A percentile compares a stretch with the other conserved stretches of the same genome.
phyloP scores from a whole-genome alignment of 2,329 filamentous ascomycete genomes.

The Fusarium sp. region DNA sequence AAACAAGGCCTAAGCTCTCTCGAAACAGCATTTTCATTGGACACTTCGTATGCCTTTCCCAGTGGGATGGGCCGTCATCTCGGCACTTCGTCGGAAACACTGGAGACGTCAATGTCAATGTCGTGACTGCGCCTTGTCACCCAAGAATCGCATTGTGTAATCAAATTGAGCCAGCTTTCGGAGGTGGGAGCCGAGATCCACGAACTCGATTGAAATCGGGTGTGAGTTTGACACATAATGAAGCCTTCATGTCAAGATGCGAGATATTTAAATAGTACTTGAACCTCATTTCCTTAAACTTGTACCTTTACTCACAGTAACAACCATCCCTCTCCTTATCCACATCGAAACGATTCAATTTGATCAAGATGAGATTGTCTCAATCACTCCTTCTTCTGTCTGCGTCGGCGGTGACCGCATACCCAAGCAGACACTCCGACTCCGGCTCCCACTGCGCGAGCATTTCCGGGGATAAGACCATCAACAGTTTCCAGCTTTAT shows the following conservation, averaged over 20 bases:
- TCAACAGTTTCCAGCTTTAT: slow-evolving; percentile 3
- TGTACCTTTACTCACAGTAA: background rate
- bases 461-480: background rate
- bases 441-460: background rate
- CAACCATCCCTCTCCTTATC: background rate
- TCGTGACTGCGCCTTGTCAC: background rate
- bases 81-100: background rate
- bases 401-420: background rate
- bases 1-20: background rate
- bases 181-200: background rate
- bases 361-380: background rate
- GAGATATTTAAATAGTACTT: background rate
- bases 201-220: background rate
- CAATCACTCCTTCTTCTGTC: background rate
- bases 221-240: background rate
- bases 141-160: background rate
- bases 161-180: background rate
- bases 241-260: background rate
- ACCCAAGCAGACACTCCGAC: background rate
- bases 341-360: background rate
- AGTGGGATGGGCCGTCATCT: background rate
- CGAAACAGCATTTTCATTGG: background rate
- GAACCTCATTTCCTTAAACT: background rate
- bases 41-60: background rate
- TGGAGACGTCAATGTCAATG: background rate